phyloP scores from a whole-genome alignment of 1,284 basidiomycete species.

The Ustilago cynodontis region DNA sequence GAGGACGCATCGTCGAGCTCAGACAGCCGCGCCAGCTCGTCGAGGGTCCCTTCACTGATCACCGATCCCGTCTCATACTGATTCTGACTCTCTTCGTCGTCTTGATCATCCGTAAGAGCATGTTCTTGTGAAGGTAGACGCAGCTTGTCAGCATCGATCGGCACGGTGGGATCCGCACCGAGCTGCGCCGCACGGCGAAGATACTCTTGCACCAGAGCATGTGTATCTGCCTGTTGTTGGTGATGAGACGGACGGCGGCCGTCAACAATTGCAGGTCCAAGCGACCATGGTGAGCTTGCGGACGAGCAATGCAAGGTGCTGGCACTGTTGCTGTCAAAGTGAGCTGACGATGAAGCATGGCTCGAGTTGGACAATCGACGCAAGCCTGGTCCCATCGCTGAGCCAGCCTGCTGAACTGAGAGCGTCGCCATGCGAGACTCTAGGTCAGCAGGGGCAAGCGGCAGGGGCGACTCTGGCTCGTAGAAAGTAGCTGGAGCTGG shows the following conservation, averaged over 20 bases:
- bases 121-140: conserved; percentile 1
- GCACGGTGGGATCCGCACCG: conserved; percentile 12
- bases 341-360: conserved; percentile 41
- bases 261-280: conserved; percentile 20
- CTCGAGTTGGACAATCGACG: conserved; percentile 38
- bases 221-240: conserved; percentile 42
- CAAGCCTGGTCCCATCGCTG: not conserved
- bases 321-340: conserved; percentile 42
- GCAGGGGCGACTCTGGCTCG: conserved; percentile 20
- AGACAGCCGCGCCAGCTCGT: conserved; percentile 55
- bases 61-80: conserved; percentile 32
- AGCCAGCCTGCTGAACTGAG: conserved; percentile 29
- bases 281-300: conserved; percentile 40
- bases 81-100: conserved; percentile 16
- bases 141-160: conserved; percentile 20
- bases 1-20: conserved; percentile 35
- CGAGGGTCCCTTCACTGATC: conserved; percentile 55
- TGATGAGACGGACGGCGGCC: conserved; percentile 16
- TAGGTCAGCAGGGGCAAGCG: conserved; percentile 26
- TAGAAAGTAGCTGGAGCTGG: conserved; percentile 25
- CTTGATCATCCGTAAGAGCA: not conserved
- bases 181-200: conserved; percentile 34
- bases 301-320: conserved; percentile 41
- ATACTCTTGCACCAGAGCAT: conserved; percentile 48
- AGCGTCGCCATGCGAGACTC: conserved; percentile 38